phyloP scores from a whole-genome alignment of 2,329 filamentous ascomycete species.

The Ophiostoma perfectum region DNA sequence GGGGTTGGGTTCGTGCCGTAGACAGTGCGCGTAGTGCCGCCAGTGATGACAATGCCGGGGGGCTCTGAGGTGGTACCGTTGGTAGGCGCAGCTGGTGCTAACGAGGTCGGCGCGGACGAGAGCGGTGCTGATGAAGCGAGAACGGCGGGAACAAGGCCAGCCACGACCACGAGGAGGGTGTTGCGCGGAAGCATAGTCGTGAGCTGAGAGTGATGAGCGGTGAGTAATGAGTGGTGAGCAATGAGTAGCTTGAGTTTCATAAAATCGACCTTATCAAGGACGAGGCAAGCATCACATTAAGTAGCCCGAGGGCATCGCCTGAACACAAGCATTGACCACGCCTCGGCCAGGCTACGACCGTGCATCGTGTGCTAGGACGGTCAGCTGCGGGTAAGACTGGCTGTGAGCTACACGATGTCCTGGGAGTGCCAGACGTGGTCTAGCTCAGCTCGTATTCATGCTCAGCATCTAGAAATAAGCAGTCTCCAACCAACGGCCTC shows the following conservation, averaged over 20 bases:
- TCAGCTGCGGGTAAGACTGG: neutral
- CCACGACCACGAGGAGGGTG: neutral
- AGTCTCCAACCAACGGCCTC: neutral
- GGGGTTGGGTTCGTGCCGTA: slow-evolving; percentile 21
- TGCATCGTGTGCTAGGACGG: too few relatives aligned
- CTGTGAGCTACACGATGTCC: neutral
- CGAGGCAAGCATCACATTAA: too few relatives aligned
- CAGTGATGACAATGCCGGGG: slow-evolving; percentile 17
- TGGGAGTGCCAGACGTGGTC: neutral
- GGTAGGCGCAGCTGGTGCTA: neutral
- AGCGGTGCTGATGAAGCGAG: neutral
- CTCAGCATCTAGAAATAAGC: slow-evolving; percentile 4
- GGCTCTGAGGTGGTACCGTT: slow-evolving; percentile 6
- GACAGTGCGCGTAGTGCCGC: slow-evolving; percentile 21
- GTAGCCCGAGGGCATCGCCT: too few relatives aligned
- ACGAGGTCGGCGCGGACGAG: too few relatives aligned
- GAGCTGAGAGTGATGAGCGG: neutral
- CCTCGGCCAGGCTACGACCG: too few relatives aligned
- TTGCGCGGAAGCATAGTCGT: neutral
- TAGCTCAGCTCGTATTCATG: slow-evolving; percentile 1
- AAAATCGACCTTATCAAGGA: too few relatives aligned
- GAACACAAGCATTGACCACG: too few relatives aligned
- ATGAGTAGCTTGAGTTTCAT: neutral
- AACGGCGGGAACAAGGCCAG: neutral
- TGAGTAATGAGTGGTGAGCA: neutral